Evolutionary conservation across 148 eudicot species (phyloP).

Genomic region (Rhododendron ferrugineum): DNA sequence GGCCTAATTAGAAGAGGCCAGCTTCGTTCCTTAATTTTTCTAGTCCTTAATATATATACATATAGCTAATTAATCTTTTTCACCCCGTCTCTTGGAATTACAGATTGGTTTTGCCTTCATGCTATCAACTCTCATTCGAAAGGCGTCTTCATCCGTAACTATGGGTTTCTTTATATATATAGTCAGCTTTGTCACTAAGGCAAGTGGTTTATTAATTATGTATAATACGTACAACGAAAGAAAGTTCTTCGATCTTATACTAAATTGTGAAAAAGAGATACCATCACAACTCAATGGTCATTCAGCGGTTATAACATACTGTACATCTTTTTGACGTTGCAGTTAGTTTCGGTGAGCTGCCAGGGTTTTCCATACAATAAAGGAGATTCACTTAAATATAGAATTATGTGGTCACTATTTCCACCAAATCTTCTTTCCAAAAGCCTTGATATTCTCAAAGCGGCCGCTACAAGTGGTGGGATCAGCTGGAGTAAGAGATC

Average conservation of each 20-base stretch:
- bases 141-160: slow-evolving; percentile 52
- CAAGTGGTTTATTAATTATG: slow-evolving; percentile 7
- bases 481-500: slow-evolving; percentile 54
- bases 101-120: slow-evolving; percentile 63
- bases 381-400: slow-evolving; percentile 16
- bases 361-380: slow-evolving; percentile 48
- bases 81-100: slow-evolving; percentile 13
- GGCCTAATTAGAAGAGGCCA: not conserved
- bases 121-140: slow-evolving; percentile 52
- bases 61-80: not conserved
- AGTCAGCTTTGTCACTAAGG: slow-evolving; percentile 58
- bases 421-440: slow-evolving; percentile 63
- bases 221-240: not conserved
- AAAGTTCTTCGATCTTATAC: not conserved
- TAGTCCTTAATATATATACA: not conserved
- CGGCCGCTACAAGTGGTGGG: slow-evolving; percentile 43
- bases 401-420: slow-evolving; percentile 40
- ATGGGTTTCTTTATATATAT: slow-evolving; percentile 58
- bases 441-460: slow-evolving; percentile 44
- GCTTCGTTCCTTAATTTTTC: not conserved
- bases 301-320: not conserved
- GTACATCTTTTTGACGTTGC: slow-evolving; percentile 15
- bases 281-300: not conserved
- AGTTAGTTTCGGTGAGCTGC: slow-evolving; percentile 51
- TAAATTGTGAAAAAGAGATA: not conserved